phyloP scores from a whole-genome alignment of 2,329 filamentous ascomycete species.

The Sphaerostilbella broomeana region DNA sequence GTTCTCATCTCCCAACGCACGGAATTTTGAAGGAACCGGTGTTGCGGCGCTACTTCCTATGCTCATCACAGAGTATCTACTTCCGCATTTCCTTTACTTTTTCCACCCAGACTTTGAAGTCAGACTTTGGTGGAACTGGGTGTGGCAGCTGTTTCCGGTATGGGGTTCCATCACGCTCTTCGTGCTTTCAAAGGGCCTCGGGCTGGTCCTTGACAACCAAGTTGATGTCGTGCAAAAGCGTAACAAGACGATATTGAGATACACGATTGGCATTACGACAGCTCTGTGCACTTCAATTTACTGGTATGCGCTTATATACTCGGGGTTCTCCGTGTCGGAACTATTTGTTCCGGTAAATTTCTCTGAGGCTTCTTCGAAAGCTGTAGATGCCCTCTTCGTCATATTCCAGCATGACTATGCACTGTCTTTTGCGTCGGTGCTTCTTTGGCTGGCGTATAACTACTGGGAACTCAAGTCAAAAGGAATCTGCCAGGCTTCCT shows the following conservation, averaged over 20 bases:
- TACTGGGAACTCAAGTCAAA: conserved; percentile 19
- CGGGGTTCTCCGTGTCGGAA: conserved; percentile 8
- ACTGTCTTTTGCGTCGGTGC: conserved; percentile 14
- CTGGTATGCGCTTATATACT: conserved; percentile 17
- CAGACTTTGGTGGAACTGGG: conserved; percentile 26
- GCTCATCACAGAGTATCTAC: conserved; percentile 16
- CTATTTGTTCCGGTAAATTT: conserved; percentile 22
- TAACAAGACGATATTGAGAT: not conserved
- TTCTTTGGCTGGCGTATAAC: conserved; percentile 21
- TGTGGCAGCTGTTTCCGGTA: conserved; percentile 25
- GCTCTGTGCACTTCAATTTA: conserved; percentile 12
- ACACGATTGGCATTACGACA: conserved; percentile 4
- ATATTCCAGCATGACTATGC: conserved; percentile 26
- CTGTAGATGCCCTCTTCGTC: conserved; percentile 14
- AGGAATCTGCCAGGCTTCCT: conserved; percentile 11
- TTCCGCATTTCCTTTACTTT: conserved; percentile 17
- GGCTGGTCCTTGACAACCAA: not conserved
- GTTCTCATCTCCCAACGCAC: conserved; percentile 11
- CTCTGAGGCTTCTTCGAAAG: conserved; percentile 12
- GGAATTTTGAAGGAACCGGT: conserved; percentile 7
- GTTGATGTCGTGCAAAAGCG: not conserved
- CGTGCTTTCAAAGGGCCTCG: conserved; percentile 8
- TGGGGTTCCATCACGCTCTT: conserved; percentile 20
- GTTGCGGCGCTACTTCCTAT: conserved; percentile 18
- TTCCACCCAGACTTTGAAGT: conserved; percentile 18